These are phyloP conservation scores for Pythium utonaiense DNA, from an alignment of 352 stramenopile genomes.

Conservation along the genomic window DNA sequence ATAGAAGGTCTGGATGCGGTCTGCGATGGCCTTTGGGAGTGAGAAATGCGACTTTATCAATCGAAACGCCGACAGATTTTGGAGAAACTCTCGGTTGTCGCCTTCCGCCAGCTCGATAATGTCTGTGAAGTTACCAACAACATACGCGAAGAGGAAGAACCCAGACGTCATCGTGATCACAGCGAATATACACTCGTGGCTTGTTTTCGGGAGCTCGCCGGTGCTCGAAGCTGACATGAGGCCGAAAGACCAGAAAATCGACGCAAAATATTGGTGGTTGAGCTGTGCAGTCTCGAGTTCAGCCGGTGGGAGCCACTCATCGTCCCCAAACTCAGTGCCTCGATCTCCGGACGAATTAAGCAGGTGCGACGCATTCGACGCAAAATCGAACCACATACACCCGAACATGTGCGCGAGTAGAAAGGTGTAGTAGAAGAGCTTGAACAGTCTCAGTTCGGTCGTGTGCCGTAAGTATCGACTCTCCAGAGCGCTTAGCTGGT, in stretches of 20 bases:
- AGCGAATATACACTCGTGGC: constrained; percentile 33
- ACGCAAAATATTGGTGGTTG: constrained; percentile 31
- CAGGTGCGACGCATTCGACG: constrained; percentile 32
- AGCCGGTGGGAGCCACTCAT: constrained; percentile 34
- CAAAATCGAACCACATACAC: constrained; percentile 56
- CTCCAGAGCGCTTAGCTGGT: constrained; percentile 37
- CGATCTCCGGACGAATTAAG: constrained; percentile 1
- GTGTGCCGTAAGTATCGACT: constrained; percentile 40
- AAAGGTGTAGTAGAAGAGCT: constrained; percentile 56
- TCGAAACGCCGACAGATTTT: constrained; percentile 38
- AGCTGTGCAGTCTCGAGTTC: constrained; percentile 23
- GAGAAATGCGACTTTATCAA: constrained; percentile 41
- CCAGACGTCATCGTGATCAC: constrained; percentile 37
- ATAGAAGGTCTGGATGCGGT: constrained; percentile 46
- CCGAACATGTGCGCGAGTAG: constrained; percentile 48
- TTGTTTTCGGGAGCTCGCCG: constrained; percentile 33
- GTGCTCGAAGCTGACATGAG: constrained; percentile 41
- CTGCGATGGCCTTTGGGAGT: constrained; percentile 30
- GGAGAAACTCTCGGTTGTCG: constrained; percentile 50
- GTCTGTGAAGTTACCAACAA: constrained; percentile 45
- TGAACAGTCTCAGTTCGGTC: constrained; percentile 45
- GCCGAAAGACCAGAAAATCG: constrained; percentile 41
- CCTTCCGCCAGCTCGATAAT: constrained; percentile 42
- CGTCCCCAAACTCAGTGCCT: constrained; percentile 34
- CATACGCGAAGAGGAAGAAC: constrained; percentile 48